Evolutionary conservation across 2,329 filamentous ascomycete species (phyloP), one percentile per base, ranked within the genome.

Genomic region (Colletotrichum caudatum): DNA sequence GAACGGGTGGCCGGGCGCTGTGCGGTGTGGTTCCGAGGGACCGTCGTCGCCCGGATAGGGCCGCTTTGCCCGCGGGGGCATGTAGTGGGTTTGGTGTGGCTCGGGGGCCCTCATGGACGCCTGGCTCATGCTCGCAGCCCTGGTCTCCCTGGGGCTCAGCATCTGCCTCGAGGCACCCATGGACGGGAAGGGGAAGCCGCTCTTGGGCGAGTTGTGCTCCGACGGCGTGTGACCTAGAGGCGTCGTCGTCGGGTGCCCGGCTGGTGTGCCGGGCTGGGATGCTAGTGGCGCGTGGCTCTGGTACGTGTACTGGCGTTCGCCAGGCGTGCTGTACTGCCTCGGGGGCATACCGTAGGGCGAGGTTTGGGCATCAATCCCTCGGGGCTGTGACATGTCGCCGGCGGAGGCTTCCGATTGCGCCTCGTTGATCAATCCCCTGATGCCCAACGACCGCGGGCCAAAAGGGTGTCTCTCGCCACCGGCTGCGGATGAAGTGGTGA

Each of bases 351-450:
- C 73, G 33, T 70, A 54, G 11, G 73, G 56, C 9, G 75, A 66
- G 50, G 67, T 64, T 41, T 76, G 75, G 33, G 59, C 29, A 46
- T 79, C 76, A 66, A 71, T 72, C 59, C 69, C 64, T 64, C 73
- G 75, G 39, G 71, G 64, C 33, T 73, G 65, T n/a, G 69, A 51
- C 41, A 68, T 72, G 35, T 65, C 74, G 37, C 67, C 73, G 44
- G 76, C 75, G 14, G 75, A 61, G 12, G 64, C 70, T 48, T 74
- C 68, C 35, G 74, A 57, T 11, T 74, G 77, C 41, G 78, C 73
- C 44, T 81, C 81, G 71, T 83, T 83, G 69, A 83, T 75, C 11
- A 83, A 80, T 35, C 79, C 82, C 64, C 80, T 79, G 60, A 83
- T 82, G 9, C 79, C 82, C 50, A 82, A 74, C 35, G 78, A 74